These are phyloP conservation scores for Aspergillus versicolor DNA, from an alignment of 2,329 filamentous ascomycete species.

Conservation along the genomic window DNA sequence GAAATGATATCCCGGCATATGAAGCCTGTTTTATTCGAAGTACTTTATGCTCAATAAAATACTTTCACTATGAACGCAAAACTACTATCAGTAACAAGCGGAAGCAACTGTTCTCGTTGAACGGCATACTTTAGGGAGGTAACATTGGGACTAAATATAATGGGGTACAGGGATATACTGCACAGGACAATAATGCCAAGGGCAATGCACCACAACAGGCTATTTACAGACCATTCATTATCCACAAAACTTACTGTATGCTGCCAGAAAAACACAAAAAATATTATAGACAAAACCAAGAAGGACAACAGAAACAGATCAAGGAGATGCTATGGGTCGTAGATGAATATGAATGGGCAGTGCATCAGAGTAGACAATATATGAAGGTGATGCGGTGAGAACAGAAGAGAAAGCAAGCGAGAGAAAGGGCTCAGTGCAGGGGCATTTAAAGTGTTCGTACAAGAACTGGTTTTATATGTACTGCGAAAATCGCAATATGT, in stretches of 20 bases:
- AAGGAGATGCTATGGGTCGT: background rate
- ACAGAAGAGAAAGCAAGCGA: constrained; percentile 9
- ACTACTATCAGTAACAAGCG: background rate
- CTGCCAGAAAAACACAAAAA: constrained; percentile 5
- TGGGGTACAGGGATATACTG: background rate
- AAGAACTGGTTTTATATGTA: constrained; percentile 4
- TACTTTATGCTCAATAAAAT: background rate
- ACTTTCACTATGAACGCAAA: background rate
- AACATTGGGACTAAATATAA: background rate
- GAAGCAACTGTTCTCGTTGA: background rate
- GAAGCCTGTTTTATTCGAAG: background rate
- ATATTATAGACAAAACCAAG: constrained; percentile 1
- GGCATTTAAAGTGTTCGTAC: background rate
- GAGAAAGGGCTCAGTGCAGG: constrained; percentile 9
- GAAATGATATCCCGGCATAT: constrained; percentile 28
- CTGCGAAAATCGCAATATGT: background rate
- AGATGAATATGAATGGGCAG: background rate
- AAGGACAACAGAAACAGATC: background rate
- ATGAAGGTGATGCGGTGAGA: background rate
- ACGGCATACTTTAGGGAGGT: background rate
- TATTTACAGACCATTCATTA: constrained; percentile 19
- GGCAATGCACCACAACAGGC: background rate
- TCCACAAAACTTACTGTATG: constrained; percentile 9
- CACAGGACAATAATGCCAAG: background rate
- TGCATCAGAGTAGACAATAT: background rate